These are phyloP conservation scores for Coemansia sp. DNA, from an alignment of 192 early-diverging fungal genomes.

Conservation along the genomic window DNA sequence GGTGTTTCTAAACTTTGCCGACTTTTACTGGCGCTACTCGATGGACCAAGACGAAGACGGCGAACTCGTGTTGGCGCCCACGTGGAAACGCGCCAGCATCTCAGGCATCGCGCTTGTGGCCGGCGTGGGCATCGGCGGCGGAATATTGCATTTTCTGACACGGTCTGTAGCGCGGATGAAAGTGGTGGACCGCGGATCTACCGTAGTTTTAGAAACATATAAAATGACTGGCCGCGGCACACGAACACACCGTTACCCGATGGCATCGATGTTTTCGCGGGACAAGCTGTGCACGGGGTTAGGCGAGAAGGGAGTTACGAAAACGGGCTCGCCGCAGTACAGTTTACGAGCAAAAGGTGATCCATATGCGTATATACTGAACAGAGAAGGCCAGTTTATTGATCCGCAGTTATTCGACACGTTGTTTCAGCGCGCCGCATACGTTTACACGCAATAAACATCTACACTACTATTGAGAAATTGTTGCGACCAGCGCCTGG, in stretches of 20 bases:
- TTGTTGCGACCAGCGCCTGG: conserved; percentile 70
- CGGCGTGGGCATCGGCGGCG: conserved; percentile 31
- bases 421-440: conserved; percentile 29
- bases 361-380: conserved; percentile 37
- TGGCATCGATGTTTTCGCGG: conserved; percentile 23
- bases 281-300: conserved; percentile 36
- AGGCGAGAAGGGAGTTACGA: conserved; percentile 28
- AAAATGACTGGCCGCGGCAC: conserved; percentile 27
- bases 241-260: conserved; percentile 10
- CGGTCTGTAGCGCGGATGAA: conserved; percentile 35
- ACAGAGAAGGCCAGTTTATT: conserved; percentile 31
- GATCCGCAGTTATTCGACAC: conserved; percentile 31
- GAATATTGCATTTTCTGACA: conserved; percentile 40
- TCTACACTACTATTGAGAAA: conserved; percentile 63
- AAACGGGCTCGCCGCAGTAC: conserved; percentile 31
- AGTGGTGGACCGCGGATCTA: conserved; percentile 16
- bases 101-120: conserved; percentile 27
- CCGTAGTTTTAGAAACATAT: conserved; percentile 40
- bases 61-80: conserved; percentile 18
- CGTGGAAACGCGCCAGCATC: conserved; percentile 44
- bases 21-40: conserved; percentile 50
- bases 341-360: conserved; percentile 24
- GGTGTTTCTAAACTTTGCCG: conserved; percentile 51
- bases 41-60: conserved; percentile 44
- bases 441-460: background rate